A percentile compares a stretch with the other conserved stretches of the same genome.
Conservation (phyloP, 345 rosid species). For the Mercurialis annua region DNA sequence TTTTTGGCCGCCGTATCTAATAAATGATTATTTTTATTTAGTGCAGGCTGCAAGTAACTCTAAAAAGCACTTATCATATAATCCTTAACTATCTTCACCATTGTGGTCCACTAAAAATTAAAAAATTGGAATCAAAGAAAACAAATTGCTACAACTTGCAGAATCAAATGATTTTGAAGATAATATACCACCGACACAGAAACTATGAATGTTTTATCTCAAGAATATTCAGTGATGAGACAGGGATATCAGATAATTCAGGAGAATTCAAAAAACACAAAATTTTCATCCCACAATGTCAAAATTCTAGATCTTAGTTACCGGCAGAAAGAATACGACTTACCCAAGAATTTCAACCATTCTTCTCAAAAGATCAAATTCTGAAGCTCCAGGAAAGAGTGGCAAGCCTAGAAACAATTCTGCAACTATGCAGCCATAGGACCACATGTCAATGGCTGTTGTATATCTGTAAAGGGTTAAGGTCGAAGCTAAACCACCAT, state of each 20-base stretch:
- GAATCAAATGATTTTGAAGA: too few relatives aligned
- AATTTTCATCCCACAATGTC: background rate
- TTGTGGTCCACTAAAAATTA: background rate
- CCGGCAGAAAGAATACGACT: constrained; percentile 21
- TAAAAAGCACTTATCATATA: background rate
- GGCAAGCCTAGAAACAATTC: constrained; percentile 97
- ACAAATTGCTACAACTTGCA: too few relatives aligned
- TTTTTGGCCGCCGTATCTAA: too few relatives aligned
- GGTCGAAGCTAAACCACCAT: constrained; percentile 19
- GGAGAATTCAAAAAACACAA: background rate
- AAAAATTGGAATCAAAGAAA: background rate
- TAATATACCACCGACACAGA: background rate
- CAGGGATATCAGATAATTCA: background rate
- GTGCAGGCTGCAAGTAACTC: background rate
- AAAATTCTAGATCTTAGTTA: background rate
- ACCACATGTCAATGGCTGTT: constrained; percentile 99
- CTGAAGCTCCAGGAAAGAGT: constrained; percentile 97
- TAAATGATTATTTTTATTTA: background rate
- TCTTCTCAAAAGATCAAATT: constrained; percentile 88
- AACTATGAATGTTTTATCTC: background rate
- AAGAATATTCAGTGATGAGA: background rate
- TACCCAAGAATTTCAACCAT: constrained; percentile 94
- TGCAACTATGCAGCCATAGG: constrained; percentile 99
- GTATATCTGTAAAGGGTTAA: constrained; percentile 76
- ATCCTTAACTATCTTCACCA: too few relatives aligned